phyloP scores from a whole-genome alignment of 2,329 filamentous ascomycete species.

The Cordyceps javanica region DNA sequence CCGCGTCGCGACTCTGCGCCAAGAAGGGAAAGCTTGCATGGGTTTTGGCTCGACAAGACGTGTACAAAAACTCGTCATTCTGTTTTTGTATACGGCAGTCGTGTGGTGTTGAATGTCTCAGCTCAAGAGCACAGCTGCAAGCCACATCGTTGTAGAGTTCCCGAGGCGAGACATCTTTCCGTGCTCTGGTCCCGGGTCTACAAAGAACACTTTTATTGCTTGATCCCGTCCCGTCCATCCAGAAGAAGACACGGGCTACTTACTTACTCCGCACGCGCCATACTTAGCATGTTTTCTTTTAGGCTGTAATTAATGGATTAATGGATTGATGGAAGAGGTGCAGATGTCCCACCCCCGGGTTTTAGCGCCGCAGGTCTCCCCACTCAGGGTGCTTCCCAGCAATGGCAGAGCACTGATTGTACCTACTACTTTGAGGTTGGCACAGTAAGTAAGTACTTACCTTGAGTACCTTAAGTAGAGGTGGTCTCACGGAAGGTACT shows the following conservation, averaged over 20 bases:
- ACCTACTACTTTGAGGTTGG: background rate
- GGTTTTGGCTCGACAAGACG: background rate
- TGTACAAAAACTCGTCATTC: background rate
- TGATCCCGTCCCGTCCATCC: no score
- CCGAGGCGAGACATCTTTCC: no score
- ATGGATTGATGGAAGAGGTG: background rate
- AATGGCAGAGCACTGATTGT: background rate
- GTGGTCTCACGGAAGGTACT: no score
- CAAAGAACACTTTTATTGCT: no score
- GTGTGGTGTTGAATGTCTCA: no score
- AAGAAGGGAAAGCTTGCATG: background rate
- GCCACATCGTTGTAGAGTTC: no score
- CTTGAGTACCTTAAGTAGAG: no score
- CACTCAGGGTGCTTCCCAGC: background rate
- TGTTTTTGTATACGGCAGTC: no score
- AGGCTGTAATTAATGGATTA: background rate
- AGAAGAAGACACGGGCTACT: no score
- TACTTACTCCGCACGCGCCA: background rate
- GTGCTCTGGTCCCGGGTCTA: no score
- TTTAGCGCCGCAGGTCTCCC: slow-evolving; percentile 13
- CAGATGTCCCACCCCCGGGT: slow-evolving; percentile 15
- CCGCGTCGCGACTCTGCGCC: background rate
- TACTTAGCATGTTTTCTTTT: background rate
- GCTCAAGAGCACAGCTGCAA: no score
- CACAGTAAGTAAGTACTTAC: background rate